Evolutionary conservation across 2,329 filamentous ascomycete genomes (phyloP).

Genomic region (Rhinocladiella mackenziei): DNA sequence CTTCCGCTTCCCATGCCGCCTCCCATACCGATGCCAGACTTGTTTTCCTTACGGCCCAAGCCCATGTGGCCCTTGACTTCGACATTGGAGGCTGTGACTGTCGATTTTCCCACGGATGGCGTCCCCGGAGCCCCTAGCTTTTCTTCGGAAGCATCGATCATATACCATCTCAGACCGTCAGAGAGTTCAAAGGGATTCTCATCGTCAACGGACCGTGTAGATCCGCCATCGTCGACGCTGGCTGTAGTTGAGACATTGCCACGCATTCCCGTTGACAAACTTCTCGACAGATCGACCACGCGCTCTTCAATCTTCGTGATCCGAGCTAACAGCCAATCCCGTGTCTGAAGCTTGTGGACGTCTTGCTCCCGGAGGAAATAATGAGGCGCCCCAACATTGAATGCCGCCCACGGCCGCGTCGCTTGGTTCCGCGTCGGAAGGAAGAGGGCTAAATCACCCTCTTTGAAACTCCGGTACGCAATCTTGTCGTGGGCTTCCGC

Average conservation of each 20-base stretch:
- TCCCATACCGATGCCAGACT: conserved; percentile 19
- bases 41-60: conserved; percentile 24
- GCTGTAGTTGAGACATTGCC: conserved; percentile 52
- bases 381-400: conserved; percentile 95
- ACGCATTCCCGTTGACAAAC: conserved; percentile 49
- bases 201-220: conserved; percentile 62
- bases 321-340: conserved; percentile 95
- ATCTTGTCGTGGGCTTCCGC: conserved; percentile 93
- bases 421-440: conserved; percentile 91
- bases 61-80: conserved; percentile 69
- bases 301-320: conserved; percentile 89
- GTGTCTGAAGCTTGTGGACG: conserved; percentile 71
- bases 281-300: conserved; percentile 85
- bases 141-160: conserved; percentile 89
- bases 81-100: conserved; percentile 80
- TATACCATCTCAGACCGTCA: conserved; percentile 91
- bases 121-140: conserved; percentile 89
- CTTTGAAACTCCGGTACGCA: conserved; percentile 91
- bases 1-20: conserved; percentile 29
- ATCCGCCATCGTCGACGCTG: conserved; percentile 47
- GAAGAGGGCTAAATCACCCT: conserved; percentile 91
- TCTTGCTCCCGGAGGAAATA: conserved; percentile 96
- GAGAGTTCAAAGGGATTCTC: conserved; percentile 97
- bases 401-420: conserved; percentile 93
- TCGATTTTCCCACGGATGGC: conserved; percentile 84